phyloP scores from a whole-genome alignment of 2,329 filamentous ascomycete genomes.

The Microcyclosporella mali region DNA sequence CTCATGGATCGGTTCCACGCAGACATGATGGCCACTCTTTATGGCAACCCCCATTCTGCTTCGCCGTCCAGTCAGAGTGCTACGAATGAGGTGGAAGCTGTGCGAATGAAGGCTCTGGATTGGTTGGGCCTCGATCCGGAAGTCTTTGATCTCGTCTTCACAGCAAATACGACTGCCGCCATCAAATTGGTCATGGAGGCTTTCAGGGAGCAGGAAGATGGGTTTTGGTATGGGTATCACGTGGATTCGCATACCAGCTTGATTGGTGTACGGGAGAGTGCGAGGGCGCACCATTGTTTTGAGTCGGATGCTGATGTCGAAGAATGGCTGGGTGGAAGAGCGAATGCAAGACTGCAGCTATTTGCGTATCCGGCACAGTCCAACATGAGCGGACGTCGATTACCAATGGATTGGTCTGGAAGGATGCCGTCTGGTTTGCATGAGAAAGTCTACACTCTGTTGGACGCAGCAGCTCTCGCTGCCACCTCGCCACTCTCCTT shows the following conservation, averaged over 20 bases:
- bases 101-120: conserved; percentile 61
- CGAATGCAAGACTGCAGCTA: conserved; percentile 36
- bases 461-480: conserved; percentile 78
- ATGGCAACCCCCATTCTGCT: conserved; percentile 89
- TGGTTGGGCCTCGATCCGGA: conserved; percentile 78
- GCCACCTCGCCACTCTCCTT: conserved; percentile 73
- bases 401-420: conserved; percentile 62
- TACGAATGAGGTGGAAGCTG: conserved; percentile 62
- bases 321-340: conserved; percentile 50
- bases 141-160: conserved; percentile 82
- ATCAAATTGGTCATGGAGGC: conserved; percentile 81
- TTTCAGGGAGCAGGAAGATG: conserved; percentile 59
- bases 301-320: conserved; percentile 56
- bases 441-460: conserved; percentile 53
- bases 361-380: conserved; percentile 90
- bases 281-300: conserved; percentile 60
- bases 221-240: conserved; percentile 80
- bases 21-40: conserved; percentile 73
- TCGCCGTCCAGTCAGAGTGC: conserved; percentile 72
- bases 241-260: conserved; percentile 79
- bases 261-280: conserved; percentile 65
- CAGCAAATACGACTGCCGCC: conserved; percentile 84
- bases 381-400: conserved; percentile 77
- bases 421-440: not conserved
- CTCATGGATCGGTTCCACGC: conserved; percentile 70